Conservation (phyloP, 768 basidiomycete species). For the Mycena belliarum region DNA sequence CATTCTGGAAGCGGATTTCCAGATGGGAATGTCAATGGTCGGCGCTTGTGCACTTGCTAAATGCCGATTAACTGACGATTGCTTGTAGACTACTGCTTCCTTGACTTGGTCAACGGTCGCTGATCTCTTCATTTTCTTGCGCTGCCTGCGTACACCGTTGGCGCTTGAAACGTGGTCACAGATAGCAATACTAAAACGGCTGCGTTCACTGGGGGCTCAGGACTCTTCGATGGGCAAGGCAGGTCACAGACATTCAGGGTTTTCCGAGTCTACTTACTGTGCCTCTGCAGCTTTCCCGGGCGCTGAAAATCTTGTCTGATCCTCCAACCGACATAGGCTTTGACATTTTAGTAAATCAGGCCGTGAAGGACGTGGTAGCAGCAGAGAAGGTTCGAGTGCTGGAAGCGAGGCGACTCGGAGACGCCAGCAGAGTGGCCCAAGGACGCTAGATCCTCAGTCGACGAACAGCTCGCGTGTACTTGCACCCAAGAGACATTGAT, state of each 20-base stretch:
- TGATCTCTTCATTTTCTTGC: slow-evolving; percentile 65
- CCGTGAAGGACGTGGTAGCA: slow-evolving; percentile 63
- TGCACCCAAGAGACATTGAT: no score
- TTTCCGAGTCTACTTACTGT: slow-evolving; percentile 1
- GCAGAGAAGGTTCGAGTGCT: slow-evolving; percentile 67
- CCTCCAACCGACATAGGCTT: slow-evolving; percentile 46
- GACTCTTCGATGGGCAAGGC: slow-evolving; percentile 58
- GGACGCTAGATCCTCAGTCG: slow-evolving; percentile 32
- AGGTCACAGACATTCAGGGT: slow-evolving; percentile 7
- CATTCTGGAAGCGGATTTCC: slow-evolving; percentile 50
- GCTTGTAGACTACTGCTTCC: slow-evolving; percentile 50
- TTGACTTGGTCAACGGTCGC: slow-evolving; percentile 62
- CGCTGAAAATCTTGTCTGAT: slow-evolving; percentile 52
- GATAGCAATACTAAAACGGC: slow-evolving; percentile 47
- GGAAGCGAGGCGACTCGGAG: slow-evolving; percentile 40
- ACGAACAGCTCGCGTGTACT: no score
- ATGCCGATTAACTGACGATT: slow-evolving; percentile 2
- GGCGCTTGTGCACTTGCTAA: slow-evolving; percentile 18
- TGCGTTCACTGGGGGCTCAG: slow-evolving; percentile 46
- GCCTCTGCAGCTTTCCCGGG: slow-evolving; percentile 52
- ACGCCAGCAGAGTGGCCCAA: slow-evolving; percentile 30
- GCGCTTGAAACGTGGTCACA: slow-evolving; percentile 56
- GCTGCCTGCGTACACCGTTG: slow-evolving; percentile 52
- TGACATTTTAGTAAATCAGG: slow-evolving; percentile 55
- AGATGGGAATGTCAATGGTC: slow-evolving; percentile 43